phyloP scores from a whole-genome alignment of 2,329 filamentous ascomycete genomes.

The Coleophoma eucalyptorum region DNA sequence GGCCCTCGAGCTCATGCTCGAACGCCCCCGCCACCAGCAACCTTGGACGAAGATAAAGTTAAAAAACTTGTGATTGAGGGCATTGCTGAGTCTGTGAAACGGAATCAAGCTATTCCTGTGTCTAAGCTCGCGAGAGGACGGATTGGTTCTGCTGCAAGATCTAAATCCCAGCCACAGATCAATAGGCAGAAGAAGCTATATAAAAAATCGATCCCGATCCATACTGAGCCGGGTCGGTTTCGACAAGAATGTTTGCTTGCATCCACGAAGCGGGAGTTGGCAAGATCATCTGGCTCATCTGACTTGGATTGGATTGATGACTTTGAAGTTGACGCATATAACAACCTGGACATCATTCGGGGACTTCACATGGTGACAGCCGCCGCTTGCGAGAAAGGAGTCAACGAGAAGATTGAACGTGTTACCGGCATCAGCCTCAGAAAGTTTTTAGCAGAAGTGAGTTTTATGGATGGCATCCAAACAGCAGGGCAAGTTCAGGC shows the following conservation, averaged over 20 bases:
- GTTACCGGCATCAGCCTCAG: slow-evolving; percentile 50
- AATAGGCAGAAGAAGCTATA: background rate
- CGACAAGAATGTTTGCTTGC: background rate
- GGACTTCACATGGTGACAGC: slow-evolving; percentile 52
- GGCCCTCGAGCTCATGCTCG: background rate
- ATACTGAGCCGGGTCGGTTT: background rate
- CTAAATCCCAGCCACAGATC: too few relatives aligned
- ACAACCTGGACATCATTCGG: slow-evolving; percentile 34
- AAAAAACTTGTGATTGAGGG: too few relatives aligned
- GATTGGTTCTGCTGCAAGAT: too few relatives aligned
- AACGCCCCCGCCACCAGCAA: background rate
- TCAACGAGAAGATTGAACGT: slow-evolving; percentile 47
- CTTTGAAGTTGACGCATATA: slow-evolving; percentile 31
- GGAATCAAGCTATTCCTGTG: too few relatives aligned
- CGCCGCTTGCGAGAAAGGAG: slow-evolving; percentile 50
- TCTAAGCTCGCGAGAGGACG: too few relatives aligned
- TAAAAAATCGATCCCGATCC: too few relatives aligned
- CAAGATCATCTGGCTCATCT: background rate
- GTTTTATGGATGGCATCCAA: slow-evolving; percentile 7
- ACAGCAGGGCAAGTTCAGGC: background rate
- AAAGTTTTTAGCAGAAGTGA: slow-evolving; percentile 50
- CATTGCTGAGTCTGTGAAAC: too few relatives aligned
- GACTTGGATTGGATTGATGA: slow-evolving; percentile 34
- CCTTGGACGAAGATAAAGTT: too few relatives aligned
- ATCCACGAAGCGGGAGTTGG: background rate